A percentile compares a stretch with the other conserved stretches of the same genome.
Conservation (phyloP, 805 yeast species). For the Brettanomyces nanus region DNA sequence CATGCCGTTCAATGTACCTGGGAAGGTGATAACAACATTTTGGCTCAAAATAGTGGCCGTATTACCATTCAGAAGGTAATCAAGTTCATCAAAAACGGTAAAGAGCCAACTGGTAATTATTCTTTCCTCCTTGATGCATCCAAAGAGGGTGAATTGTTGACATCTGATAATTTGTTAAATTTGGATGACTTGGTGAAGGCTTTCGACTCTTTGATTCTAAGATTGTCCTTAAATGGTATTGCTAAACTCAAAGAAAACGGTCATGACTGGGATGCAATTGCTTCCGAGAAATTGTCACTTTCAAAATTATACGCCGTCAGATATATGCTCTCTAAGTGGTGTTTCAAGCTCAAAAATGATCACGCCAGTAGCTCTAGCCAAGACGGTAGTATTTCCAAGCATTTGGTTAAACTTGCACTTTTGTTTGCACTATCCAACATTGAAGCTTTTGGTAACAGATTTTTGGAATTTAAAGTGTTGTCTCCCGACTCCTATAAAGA, state of each 20-base stretch:
- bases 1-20: slow-evolving; percentile 98
- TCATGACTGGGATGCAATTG: slow-evolving; percentile 38
- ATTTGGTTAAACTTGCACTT: slow-evolving; percentile 46
- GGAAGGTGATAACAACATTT: slow-evolving; percentile 94
- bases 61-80: slow-evolving; percentile 50
- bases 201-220: slow-evolving; percentile 32
- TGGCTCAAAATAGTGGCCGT: slow-evolving; percentile 79
- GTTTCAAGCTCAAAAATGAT: slow-evolving; percentile 23
- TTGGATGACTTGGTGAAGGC: slow-evolving; percentile 28
- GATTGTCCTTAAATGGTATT: slow-evolving; percentile 29
- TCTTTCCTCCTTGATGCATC: slow-evolving; percentile 25
- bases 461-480: slow-evolving; percentile 56
- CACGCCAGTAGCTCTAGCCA: slow-evolving; percentile 16
- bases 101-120: slow-evolving; percentile 38
- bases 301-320: slow-evolving; percentile 46
- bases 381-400: slow-evolving; percentile 35
- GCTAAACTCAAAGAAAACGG: slow-evolving; percentile 26
- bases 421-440: slow-evolving; percentile 59
- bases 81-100: slow-evolving; percentile 30
- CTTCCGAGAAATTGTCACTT: slow-evolving; percentile 36
- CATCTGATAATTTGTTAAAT: slow-evolving; percentile 22
- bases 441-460: slow-evolving; percentile 64
- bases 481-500: slow-evolving; percentile 38
- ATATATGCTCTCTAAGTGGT: slow-evolving; percentile 35
- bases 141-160: slow-evolving; percentile 26